Conservation (phyloP, 805 yeast species). For the Ogataea glucozyma region DNA sequence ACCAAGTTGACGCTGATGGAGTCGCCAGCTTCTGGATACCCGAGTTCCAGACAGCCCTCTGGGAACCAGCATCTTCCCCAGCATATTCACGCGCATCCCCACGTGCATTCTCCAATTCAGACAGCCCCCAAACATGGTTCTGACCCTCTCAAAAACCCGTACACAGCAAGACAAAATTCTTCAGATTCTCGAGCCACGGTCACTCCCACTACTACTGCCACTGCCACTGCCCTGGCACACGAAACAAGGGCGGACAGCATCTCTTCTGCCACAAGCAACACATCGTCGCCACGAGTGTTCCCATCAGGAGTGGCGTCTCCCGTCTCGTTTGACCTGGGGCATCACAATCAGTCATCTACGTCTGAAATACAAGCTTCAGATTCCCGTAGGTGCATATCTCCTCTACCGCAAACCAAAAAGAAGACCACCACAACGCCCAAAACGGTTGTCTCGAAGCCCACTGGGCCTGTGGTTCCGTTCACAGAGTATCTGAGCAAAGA, state of each 20-base stretch:
- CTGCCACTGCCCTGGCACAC: background rate
- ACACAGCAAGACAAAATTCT: constrained; percentile 1
- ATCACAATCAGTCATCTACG: constrained; percentile 23
- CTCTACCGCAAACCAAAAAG: constrained; percentile 24
- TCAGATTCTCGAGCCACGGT: no score
- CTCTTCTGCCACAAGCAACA: constrained; percentile 4
- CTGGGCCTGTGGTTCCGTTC: constrained; percentile 71
- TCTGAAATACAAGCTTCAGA: constrained; percentile 3
- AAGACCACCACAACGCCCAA: constrained; percentile 40
- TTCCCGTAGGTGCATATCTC: background rate
- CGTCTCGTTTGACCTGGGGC: constrained; percentile 20
- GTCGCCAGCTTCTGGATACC: constrained; percentile 28
- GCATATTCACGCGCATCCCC: no score
- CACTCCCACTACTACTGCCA: no score
- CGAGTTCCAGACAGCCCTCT: constrained; percentile 33
- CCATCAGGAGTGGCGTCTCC: constrained; percentile 23
- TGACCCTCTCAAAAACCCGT: background rate
- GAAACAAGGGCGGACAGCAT: constrained; percentile 5
- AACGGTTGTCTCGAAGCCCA: constrained; percentile 55
- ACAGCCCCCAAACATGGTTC: background rate
- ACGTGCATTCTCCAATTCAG: no score
- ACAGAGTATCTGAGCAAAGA: constrained; percentile 67
- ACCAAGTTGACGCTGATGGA: constrained; percentile 31
- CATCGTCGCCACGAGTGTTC: constrained; percentile 3
- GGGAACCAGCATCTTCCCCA: constrained; percentile 14